Base-by-base conservation (phyloP, 1,139 yeast species). In the Diutina siamensis region DNA sequence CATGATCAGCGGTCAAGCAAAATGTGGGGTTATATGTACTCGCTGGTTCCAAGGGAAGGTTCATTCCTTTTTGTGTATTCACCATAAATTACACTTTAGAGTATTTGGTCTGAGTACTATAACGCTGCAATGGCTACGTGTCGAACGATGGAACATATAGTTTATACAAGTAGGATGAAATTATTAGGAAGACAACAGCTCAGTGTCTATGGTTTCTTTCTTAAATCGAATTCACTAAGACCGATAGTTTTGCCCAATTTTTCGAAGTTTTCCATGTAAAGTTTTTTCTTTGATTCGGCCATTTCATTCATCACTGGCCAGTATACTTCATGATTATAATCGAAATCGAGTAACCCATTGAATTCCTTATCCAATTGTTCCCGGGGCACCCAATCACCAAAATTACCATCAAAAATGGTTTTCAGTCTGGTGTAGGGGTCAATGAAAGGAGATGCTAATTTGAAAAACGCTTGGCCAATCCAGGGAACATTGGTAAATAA, bases 401-500 rank as follows among this genome's bases (percentile, higher is more conserved):
- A 71, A 12, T 76, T 76, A 49, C 69, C 71, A 51, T 71, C 76
- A 51, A 67, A 71, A 13, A 71, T 70, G 50, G 72, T 67, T 54
- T 71, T 71, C 61, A 67, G 72, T 49, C 75, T 59, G 15, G 76
- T 71, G 50, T 68, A 66, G 2, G 76, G 76, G 54, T 71, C 76
- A 48, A 71, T 71, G 49, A 71, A 71, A 7, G 76, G 76, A 35
- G 69, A 72, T 35, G 68, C 71, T 42, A 71, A 57, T 54, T 71
- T 71, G 46, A 71, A 62, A 49, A 71, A 71, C 0, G 74, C 67
- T 63, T 71, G 68, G 2, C 74, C 76, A 34, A 70, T 61, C 66
- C 72, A 68, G 2, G 75, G 75, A 41, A 71, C 69, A 52, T 71
- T 71, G 34, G 73, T 68, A 49, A 71, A 66, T 35, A 71, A 59